Base-by-base conservation (phyloP, 1,284 basidiomycete genomes). In the Anthracocystis setariae region DNA sequence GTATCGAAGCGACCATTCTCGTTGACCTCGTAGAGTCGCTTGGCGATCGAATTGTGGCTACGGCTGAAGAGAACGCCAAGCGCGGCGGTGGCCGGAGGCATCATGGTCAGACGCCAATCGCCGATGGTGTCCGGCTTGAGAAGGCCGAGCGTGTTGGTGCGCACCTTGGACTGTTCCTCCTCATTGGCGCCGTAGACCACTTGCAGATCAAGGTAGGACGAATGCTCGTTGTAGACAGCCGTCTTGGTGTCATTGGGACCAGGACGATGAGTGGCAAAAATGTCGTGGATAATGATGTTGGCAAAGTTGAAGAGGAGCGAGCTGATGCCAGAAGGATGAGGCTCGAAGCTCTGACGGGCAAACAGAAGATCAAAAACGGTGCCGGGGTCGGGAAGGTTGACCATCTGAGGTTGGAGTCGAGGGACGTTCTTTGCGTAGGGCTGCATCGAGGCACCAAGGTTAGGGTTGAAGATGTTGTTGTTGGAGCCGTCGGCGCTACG, bases 151-250 rank as follows among this genome's bases (percentile, higher is more conserved):
- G 51, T 49, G 20, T 52, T 38, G 17, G 54, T 55, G 10, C 71
- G 66, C 39, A 70, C 59, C 3, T 42, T 21, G 12, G 33, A 7
- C 59, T 61, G 60, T 46, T 66, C 64, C n/a, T 59, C 55, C 8
- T 51, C 25, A 32, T 65, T 61, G 42, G 62, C 58, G 24, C 71
- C 66, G 68, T 93, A 93, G 4, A 93, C 83, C 8, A 90, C 87
- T 73, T 88, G 89, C 27, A 93, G 83, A 75, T 93, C 91, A 25
- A 93, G 86, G 80, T 93, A 93, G 66, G 89, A 90, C 70, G 88
- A 89, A 2, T 88, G 84, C 54, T 88, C 83, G 78, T 93, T 93
- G 75, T 88, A 87, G 35, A 37, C 35, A 40, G 63, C 51, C 2
- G 70, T 68, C 20, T 67, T 54, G 0, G 45, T 13, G 13, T 37